Base-by-base conservation (phyloP, 495 filamentous ascomycete species). In the Penicillium cosmopolitanum region DNA sequence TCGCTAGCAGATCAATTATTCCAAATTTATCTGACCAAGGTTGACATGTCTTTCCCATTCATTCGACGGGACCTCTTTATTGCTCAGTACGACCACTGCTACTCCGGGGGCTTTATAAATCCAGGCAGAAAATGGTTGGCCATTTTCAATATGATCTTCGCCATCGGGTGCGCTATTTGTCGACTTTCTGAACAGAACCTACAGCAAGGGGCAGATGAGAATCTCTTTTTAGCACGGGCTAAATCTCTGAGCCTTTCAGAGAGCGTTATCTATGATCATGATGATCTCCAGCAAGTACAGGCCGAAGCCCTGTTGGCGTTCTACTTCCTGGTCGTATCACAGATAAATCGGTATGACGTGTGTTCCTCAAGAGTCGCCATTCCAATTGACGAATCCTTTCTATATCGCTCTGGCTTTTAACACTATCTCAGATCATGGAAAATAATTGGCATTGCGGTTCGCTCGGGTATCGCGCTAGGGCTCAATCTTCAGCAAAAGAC, bases 141-240 rank as follows among this genome's bases (percentile, higher is more conserved):
- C 0, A 81, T 82, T 36, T 55, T 87, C 15, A 88, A 88, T 63
- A 60, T 85, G n/a, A 74, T 87, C 31, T 85, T 87, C 60, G 85
- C 86, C n/a, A 85, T 87, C 58, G 77, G 73, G 3, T 16, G 42
- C 16, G 42, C 42, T 19, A 5, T n/a, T 25, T 58, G 13, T 9
- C 48, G 21, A 36, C 16, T 52, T n/a, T 18, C n/a, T 34, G 25
- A 21, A 1, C 38, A 25, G 18, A 11, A 8, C 19, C 15, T 12
- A 40, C 66, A 19, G 62, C 69, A 51, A 77, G 74, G 75, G 66
- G 67, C 72, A 16, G 58, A 72, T 35, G 81, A 84, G 52, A 78
- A 85, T 61, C 54, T 84, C 16, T 63, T 80, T 10, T 87, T 82
- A 57, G 66, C 77, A 8, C 73, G 85, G 48, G 84, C 85, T 25